Percentiles rank a stretch among this genome's conserved stretches.
These are phyloP conservation scores for Heterobasidion annosum DNA, from an alignment of 1,284 basidiomycete species.

Conservation along the genomic window DNA sequence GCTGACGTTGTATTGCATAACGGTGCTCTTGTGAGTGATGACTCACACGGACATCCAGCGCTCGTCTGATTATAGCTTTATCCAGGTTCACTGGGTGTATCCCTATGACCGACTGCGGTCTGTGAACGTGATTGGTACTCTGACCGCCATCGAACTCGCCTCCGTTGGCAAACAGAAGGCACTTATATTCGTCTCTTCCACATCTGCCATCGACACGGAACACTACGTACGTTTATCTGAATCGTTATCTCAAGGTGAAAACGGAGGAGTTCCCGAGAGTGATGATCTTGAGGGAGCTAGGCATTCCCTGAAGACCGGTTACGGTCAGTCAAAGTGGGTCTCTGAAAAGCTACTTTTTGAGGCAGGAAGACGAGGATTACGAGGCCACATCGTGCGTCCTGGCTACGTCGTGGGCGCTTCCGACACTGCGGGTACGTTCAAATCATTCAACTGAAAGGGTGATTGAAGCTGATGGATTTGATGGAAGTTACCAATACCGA, in stretches of 20 bases:
- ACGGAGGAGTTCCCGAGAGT: slow-evolving; percentile 72
- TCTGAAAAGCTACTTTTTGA: slow-evolving; percentile 92
- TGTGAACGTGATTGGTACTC: slow-evolving; percentile 87
- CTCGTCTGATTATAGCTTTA: slow-evolving; percentile 1
- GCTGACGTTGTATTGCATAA: slow-evolving; percentile 91
- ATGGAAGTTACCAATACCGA: slow-evolving; percentile 91
- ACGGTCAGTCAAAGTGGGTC: slow-evolving; percentile 98
- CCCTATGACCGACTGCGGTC: slow-evolving; percentile 91
- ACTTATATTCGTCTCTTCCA: slow-evolving; percentile 91
- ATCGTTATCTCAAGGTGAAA: slow-evolving; percentile 36
- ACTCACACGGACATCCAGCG: background rate
- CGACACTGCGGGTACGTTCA: slow-evolving; percentile 55
- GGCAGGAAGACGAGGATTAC: slow-evolving; percentile 79
- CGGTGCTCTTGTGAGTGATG: slow-evolving; percentile 76
- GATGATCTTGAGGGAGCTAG: slow-evolving; percentile 91
- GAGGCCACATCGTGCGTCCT: slow-evolving; percentile 87
- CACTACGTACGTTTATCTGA: slow-evolving; percentile 89
- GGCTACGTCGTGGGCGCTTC: slow-evolving; percentile 97
- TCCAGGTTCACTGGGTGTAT: slow-evolving; percentile 96
- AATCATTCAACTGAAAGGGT: slow-evolving; percentile 1
- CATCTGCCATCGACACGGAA: slow-evolving; percentile 87
- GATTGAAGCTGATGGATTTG: too few species aligned
- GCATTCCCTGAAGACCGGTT: slow-evolving; percentile 77
- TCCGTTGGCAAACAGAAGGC: slow-evolving; percentile 70
- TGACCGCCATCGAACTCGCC: slow-evolving; percentile 80